Percentiles rank a stretch among this genome's conserved stretches.
Evolutionary conservation across 768 basidiomycete species (phyloP).

Genomic region (Hericium erinaceus): DNA sequence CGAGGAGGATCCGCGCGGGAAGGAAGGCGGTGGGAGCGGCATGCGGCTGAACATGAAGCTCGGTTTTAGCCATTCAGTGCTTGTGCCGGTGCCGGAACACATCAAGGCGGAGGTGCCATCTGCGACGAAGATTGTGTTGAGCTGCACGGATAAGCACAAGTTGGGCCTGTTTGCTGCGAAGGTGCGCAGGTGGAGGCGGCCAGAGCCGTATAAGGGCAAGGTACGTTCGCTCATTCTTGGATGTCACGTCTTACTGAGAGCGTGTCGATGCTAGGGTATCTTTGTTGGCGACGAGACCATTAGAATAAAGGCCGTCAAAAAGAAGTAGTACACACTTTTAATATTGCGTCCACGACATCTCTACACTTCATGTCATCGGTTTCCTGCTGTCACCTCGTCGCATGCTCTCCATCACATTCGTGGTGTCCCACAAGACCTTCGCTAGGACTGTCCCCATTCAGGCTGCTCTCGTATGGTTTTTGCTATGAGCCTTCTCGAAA

Average conservation of each 20-base stretch:
- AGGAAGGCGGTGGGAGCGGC: conserved; percentile 45
- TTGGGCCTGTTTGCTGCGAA: conserved; percentile 84
- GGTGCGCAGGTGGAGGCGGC: conserved; percentile 75
- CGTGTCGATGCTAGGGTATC: conserved; percentile 52
- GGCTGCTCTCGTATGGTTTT: too few relatives aligned
- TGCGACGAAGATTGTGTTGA: conserved; percentile 77
- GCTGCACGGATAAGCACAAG: conserved; percentile 80
- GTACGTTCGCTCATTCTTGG: conserved; percentile 35
- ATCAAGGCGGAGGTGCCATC: conserved; percentile 74
- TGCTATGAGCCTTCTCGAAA: too few relatives aligned
- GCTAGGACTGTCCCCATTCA: too few relatives aligned
- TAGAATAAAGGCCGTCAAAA: conserved; percentile 86
- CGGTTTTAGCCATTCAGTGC: conserved; percentile 84
- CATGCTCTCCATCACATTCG: too few relatives aligned
- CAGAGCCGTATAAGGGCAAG: conserved; percentile 98
- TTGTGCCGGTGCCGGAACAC: conserved; percentile 70
- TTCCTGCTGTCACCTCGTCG: too few relatives aligned
- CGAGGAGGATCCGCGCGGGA: conserved; percentile 65
- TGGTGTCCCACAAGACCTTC: too few relatives aligned
- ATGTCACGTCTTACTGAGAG: conserved; percentile 3
- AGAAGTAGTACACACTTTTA: conserved; percentile 57
- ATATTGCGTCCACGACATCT: neutral
- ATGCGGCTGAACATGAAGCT: conserved; percentile 83
- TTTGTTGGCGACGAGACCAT: conserved; percentile 92
- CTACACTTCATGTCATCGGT: too few relatives aligned